Conservation (phyloP, 1,284 basidiomycete genomes). For the Xanthoconium separans region DNA sequence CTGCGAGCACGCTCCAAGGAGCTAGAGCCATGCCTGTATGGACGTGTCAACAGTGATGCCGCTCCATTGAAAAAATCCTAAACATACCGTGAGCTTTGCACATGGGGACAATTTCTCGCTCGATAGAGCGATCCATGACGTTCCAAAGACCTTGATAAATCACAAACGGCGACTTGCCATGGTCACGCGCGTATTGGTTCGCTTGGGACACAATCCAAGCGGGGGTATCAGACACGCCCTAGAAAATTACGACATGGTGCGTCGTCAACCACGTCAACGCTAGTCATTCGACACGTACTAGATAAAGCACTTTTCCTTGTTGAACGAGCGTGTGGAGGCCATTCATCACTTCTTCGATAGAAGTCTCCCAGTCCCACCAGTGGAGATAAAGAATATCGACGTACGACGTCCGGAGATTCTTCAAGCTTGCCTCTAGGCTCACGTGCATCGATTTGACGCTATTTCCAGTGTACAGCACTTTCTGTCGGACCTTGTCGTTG, state of each 20-base stretch:
- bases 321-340: slow-evolving; percentile 2
- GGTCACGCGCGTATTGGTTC: slow-evolving; percentile 49
- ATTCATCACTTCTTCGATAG: slow-evolving; percentile 5
- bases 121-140: slow-evolving; percentile 35
- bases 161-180: slow-evolving; percentile 33
- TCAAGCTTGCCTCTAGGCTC: neutral
- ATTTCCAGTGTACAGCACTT: neutral
- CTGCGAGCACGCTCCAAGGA: slow-evolving; percentile 4
- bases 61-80: neutral
- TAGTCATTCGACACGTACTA: neutral
- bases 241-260: neutral
- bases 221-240: neutral
- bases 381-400: slow-evolving; percentile 3
- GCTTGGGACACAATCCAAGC: slow-evolving; percentile 31
- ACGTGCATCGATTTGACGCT: slow-evolving; percentile 9
- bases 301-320: slow-evolving; percentile 9
- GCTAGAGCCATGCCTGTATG: slow-evolving; percentile 9
- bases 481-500: neutral
- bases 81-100: slow-evolving; percentile 9
- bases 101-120: slow-evolving; percentile 11
- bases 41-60: neutral
- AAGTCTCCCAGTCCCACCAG: slow-evolving; percentile 14
- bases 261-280: neutral
- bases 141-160: slow-evolving; percentile 53
- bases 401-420: neutral